Evolutionary conservation across 2,329 filamentous ascomycete species (phyloP).

Genomic region (Fusarium sp.): DNA sequence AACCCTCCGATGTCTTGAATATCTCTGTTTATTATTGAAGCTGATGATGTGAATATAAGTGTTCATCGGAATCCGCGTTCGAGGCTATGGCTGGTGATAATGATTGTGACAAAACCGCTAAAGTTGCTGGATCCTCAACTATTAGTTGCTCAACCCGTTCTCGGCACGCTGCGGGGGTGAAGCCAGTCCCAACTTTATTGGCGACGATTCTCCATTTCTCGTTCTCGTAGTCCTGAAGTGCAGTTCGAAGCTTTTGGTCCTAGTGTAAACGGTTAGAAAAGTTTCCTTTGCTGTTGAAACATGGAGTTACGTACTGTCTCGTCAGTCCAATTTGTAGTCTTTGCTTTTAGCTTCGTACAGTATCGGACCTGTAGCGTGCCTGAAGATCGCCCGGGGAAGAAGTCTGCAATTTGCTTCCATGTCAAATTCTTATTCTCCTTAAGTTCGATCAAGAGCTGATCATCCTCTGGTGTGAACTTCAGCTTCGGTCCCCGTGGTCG

Average conservation of each 20-base stretch:
- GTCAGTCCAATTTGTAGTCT: constrained; percentile 92
- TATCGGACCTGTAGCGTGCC: constrained; percentile 94
- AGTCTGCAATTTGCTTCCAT: constrained; percentile 98
- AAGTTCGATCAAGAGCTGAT: constrained; percentile 86
- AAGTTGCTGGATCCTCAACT: constrained; percentile 57
- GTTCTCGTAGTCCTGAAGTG: constrained; percentile 86
- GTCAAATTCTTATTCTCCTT: constrained; percentile 96
- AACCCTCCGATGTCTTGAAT: constrained; percentile 13
- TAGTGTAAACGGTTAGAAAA: constrained; percentile 53
- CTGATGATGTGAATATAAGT: constrained; percentile 62
- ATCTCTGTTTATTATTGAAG: constrained; percentile 60
- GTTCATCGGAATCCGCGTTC: constrained; percentile 43
- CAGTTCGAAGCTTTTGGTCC: constrained; percentile 81
- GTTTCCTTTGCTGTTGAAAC: not conserved
- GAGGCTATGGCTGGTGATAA: constrained; percentile 61
- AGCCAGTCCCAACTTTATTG: constrained; percentile 89
- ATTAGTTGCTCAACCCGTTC: constrained; percentile 78
- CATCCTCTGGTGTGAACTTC: constrained; percentile 94
- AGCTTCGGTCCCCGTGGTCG: constrained; percentile 88
- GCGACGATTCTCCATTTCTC: constrained; percentile 95
- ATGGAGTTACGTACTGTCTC: constrained; percentile 78
- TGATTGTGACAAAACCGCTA: constrained; percentile 65
- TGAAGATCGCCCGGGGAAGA: constrained; percentile 90
- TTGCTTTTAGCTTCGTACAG: constrained; percentile 94
- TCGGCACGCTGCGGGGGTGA: constrained; percentile 87